A percentile compares a stretch with the other conserved stretches of the same genome.
These are phyloP conservation scores for Silybum marianum DNA, from an alignment of 129 eudicot genomes.

Conservation along the genomic window DNA sequence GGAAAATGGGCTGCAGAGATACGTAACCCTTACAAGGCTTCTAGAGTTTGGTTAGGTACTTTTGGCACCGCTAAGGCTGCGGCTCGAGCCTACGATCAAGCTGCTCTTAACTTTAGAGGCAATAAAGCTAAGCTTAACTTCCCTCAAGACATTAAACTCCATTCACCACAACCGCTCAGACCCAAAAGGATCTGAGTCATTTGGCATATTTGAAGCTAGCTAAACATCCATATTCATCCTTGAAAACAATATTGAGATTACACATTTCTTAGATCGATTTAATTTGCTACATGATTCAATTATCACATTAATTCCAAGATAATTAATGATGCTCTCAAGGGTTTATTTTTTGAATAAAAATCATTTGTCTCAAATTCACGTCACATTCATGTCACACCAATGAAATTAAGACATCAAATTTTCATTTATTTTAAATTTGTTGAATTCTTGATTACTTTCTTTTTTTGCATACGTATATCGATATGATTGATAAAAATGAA, in stretches of 20 bases:
- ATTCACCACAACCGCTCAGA: not conserved
- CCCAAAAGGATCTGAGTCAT: not conserved
- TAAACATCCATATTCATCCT: not conserved
- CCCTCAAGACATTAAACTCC: constrained; percentile 56
- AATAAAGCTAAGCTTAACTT: constrained; percentile 75
- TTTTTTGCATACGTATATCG: too few species aligned
- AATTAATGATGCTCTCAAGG: too few species aligned
- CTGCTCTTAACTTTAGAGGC: constrained; percentile 64
- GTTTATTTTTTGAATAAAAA: too few species aligned
- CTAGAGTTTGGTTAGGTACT: constrained; percentile 76
- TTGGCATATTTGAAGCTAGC: too few species aligned
- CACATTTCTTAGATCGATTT: not conserved
- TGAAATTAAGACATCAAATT: too few species aligned
- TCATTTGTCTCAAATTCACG: too few species aligned
- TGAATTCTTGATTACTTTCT: too few species aligned
- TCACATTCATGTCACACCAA: too few species aligned
- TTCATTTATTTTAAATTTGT: too few species aligned
- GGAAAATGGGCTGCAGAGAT: constrained; percentile 84
- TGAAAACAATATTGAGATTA: not conserved
- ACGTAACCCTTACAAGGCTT: constrained; percentile 61
- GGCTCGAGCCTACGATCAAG: constrained; percentile 69
- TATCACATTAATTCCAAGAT: too few species aligned
- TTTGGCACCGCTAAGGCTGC: constrained; percentile 68
- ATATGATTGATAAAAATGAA: too few species aligned
- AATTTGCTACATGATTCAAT: too few species aligned